A percentile compares a stretch with the other conserved stretches of the same genome.
phyloP scores from a whole-genome alignment of 805 yeast genomes.

The Kurtzmaniella fragi region DNA sequence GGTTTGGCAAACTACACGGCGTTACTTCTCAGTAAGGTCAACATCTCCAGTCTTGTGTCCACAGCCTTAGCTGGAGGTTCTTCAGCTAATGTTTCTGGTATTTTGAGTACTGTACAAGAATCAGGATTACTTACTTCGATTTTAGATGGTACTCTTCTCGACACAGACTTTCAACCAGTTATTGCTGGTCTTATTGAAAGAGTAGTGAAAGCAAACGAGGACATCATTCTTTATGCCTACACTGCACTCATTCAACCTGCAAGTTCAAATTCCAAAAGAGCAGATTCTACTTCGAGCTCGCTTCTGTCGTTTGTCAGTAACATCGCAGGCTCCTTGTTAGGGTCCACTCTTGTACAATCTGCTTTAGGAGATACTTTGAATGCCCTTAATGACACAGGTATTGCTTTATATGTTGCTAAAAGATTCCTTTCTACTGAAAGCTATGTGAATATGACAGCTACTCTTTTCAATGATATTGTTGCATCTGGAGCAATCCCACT shows the following conservation, averaged over 20 bases:
- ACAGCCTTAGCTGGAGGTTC: not conserved
- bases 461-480: conserved; percentile 22
- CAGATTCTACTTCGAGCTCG: conserved; percentile 1
- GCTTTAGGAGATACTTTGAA: conserved; percentile 21
- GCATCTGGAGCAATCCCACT: conserved; percentile 22
- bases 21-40: not conserved
- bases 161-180: conserved; percentile 25
- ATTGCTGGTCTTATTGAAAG: conserved; percentile 26
- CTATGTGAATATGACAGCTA: conserved; percentile 33
- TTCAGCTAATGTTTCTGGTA: conserved; percentile 15
- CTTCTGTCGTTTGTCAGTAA: conserved; percentile 25
- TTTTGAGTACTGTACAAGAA: conserved; percentile 17
- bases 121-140: conserved; percentile 32
- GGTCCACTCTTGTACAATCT: conserved; percentile 20
- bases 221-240: conserved; percentile 18
- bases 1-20: conserved; percentile 29
- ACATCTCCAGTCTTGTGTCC: not conserved
- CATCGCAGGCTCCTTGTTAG: conserved; percentile 20
- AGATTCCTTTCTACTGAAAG: conserved; percentile 26
- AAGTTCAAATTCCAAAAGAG: conserved; percentile 10
- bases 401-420: conserved; percentile 33
- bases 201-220: conserved; percentile 27
- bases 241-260: conserved; percentile 4
- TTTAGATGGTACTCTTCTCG: conserved; percentile 35
- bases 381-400: conserved; percentile 38